These are phyloP conservation scores for Lanmaoa rubissima DNA, from an alignment of 768 basidiomycete genomes.

Conservation along the genomic window DNA sequence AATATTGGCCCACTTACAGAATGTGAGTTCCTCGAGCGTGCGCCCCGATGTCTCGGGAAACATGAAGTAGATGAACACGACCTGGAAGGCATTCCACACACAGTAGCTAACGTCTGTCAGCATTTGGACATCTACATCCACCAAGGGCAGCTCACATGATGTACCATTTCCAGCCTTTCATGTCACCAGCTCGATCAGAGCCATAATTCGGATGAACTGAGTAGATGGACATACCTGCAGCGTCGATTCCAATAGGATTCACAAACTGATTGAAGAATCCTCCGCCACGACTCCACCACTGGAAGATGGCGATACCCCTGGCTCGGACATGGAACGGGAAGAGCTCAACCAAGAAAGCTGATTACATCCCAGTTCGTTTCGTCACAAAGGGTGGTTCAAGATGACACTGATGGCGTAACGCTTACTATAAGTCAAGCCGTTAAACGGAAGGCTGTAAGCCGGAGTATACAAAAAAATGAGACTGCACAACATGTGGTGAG, in stretches of 20 bases:
- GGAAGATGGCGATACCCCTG: constrained; percentile 59
- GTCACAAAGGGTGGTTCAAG: neutral
- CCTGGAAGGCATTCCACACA: constrained; percentile 12
- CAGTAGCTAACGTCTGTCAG: constrained; percentile 5
- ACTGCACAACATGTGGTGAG: neutral
- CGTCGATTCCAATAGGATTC: constrained; percentile 10
- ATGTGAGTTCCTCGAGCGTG: constrained; percentile 13
- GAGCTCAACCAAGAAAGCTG: constrained; percentile 61
- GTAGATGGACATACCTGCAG: neutral
- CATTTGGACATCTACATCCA: too few species aligned
- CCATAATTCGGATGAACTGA: neutral
- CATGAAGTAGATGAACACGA: constrained; percentile 15
- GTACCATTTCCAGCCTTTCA: constrained; percentile 14
- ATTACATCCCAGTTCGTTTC: neutral
- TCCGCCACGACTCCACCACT: constrained; percentile 49
- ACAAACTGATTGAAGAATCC: constrained; percentile 4
- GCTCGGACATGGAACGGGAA: constrained; percentile 63
- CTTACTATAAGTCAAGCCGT: constrained; percentile 12
- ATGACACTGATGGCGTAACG: neutral
- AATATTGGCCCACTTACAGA: constrained; percentile 4
- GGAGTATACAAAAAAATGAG: constrained; percentile 20
- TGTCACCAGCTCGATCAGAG: neutral
- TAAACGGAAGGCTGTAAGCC: constrained; percentile 15
- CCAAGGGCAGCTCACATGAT: neutral
- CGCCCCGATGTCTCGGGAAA: constrained; percentile 16